A percentile compares a stretch with the other conserved stretches of the same genome.
These are phyloP conservation scores for Saturnispora besseyi DNA, from an alignment of 805 yeast species.

Conservation along the genomic window DNA sequence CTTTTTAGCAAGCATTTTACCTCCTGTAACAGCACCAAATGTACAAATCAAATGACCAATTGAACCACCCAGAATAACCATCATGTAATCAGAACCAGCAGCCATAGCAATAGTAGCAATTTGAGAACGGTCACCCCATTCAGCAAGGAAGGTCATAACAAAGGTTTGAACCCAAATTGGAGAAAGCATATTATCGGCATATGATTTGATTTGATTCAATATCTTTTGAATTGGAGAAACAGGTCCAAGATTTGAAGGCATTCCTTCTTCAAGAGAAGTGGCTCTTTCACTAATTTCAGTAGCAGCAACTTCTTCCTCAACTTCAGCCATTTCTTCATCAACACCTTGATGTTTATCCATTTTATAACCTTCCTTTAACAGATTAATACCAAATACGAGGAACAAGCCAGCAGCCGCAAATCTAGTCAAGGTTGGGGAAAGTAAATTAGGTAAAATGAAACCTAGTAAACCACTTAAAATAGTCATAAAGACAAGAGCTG, in stretches of 20 bases:
- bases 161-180: conserved; percentile 94
- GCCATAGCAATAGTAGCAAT: conserved; percentile 98
- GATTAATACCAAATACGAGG: conserved; percentile 69
- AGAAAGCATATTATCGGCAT: conserved; percentile 59
- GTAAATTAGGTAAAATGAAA: conserved; percentile 75
- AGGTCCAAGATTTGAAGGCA: neutral
- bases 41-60: conserved; percentile 87
- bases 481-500: conserved; percentile 85
- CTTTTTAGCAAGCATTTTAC: conserved; percentile 78
- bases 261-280: conserved; percentile 50
- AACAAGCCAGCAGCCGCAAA: conserved; percentile 75
- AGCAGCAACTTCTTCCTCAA: conserved; percentile 82
- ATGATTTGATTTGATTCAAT: conserved; percentile 36
- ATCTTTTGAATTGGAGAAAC: neutral
- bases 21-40: conserved; percentile 86
- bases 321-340: conserved; percentile 93
- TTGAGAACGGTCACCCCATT: conserved; percentile 99
- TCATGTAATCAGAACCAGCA: conserved; percentile 89
- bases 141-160: conserved; percentile 92
- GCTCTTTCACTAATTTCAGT: conserved; percentile 43
- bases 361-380: conserved; percentile 69
- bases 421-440: conserved; percentile 74
- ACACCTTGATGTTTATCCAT: conserved; percentile 83
- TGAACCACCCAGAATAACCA: conserved; percentile 80
- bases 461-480: conserved; percentile 85